Percentiles rank a stretch among this genome's conserved stretches.
phyloP scores from a whole-genome alignment of 2,329 filamentous ascomycete genomes.

The Diaporthe sp. region DNA sequence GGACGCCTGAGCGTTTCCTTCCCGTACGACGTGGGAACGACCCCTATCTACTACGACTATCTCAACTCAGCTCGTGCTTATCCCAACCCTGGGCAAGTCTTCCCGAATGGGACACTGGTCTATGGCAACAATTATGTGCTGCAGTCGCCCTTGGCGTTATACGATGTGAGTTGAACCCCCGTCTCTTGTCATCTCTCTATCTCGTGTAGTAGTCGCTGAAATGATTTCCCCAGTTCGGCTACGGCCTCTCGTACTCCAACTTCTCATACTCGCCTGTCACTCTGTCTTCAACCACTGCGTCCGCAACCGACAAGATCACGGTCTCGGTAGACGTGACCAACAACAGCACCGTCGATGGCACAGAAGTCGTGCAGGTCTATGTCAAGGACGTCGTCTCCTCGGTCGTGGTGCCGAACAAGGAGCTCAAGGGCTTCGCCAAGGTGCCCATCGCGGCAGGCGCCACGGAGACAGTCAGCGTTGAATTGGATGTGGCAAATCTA shows the following conservation, averaged over 20 bases:
- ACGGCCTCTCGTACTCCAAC: constrained; percentile 74
- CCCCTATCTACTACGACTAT: constrained; percentile 80
- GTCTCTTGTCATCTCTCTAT: not conserved
- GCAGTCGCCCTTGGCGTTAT: constrained; percentile 70
- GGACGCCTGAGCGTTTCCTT: constrained; percentile 77
- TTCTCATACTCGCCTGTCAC: constrained; percentile 71
- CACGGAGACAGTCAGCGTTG: constrained; percentile 65
- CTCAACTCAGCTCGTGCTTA: constrained; percentile 73
- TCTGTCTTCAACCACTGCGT: constrained; percentile 63
- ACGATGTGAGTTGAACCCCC: constrained; percentile 51
- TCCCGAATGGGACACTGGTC: constrained; percentile 70
- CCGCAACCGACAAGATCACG: constrained; percentile 66
- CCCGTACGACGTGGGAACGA: constrained; percentile 75
- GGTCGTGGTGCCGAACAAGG: constrained; percentile 74
- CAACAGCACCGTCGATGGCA: constrained; percentile 67
- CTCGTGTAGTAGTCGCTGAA: not conserved
- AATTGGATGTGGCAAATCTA: constrained; percentile 68
- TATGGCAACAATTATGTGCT: constrained; percentile 78
- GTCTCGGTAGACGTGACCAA: constrained; percentile 75
- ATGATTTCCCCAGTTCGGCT: constrained; percentile 66
- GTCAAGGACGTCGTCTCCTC: constrained; percentile 72
- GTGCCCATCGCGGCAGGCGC: constrained; percentile 71
- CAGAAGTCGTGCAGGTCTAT: constrained; percentile 78
- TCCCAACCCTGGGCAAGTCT: constrained; percentile 65
- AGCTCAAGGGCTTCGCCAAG: constrained; percentile 78